Evolutionary conservation across 306 rosid genomes (phyloP), one percentile per base, ranked within the genome.

Genomic region (Alnus glutinosa): DNA sequence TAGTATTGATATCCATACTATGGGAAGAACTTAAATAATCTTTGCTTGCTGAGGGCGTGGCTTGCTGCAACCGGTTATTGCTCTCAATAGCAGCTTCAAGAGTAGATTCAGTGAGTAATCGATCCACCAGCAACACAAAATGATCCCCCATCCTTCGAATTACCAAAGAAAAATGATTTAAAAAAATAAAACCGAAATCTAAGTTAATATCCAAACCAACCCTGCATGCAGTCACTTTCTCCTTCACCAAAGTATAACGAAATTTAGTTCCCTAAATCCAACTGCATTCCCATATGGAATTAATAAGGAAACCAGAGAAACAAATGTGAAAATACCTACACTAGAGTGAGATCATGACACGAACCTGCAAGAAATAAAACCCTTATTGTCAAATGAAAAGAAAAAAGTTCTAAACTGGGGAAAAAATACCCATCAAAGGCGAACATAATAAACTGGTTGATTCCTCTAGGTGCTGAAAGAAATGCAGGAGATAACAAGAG

Each of bases 61-160:
- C 83, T 64, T 75, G 78, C 79, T 54, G 59, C 73, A 71, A 76
- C 79, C 55, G 55, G 72, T 79, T 84, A 71, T 82, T 63, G 58
- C 85, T 81, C 73, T 82, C 81, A 49, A 79, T 44, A 34, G 73
- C 62, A 78, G 80, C 80, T 77, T 88, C 85, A 32, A 83, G 87
- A 75, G 82, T 75, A 73, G 86, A 83, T 75, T 84, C 83, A 67
- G 79, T 80, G 85, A 81, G 81, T 46, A 83, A 55, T 76, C 47
- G 77, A 87, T 85, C 81, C 83, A 86, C 70, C 55, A 84, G 84
- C 70, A 86, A 28, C 73, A 70, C 81, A 68, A 86, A 82, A 76
- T 86, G 78, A 80, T 78, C 87, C 84, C 81, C 85, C 87, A 85
- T 82, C 77, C 80, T 88, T 80, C 75, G 77, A 67, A 49, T 59